Evolutionary conservation across 805 yeast species (phyloP), one percentile per base, ranked within the genome.

Genomic region (Diddensiella transvaalensis): DNA sequence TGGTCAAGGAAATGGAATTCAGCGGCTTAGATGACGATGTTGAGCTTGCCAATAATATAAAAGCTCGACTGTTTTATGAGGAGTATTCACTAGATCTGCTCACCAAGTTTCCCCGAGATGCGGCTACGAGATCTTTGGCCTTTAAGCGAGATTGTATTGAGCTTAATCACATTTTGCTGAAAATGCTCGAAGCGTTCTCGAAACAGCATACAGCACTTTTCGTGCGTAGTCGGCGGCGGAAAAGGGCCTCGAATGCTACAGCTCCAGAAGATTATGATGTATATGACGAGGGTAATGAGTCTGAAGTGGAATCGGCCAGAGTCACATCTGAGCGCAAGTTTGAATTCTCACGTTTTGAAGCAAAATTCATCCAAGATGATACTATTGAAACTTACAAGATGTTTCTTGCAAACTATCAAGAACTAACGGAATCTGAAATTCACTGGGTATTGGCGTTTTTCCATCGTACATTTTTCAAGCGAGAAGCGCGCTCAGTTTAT

Each of bases 11-110:
- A 3, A 72, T 82, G 64, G 70, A 74, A 13, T 56, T 61, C 4
- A 64, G 72, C 2, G 52, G 65, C 1, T 62, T 63, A 1, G 76
- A 69, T 2, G 83, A 78, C 24, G 72, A 73, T 51, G 73, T 72
- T 17, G 78, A 76, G 33, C 65, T 75, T 26, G 72, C 89, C 0
- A 78, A 76, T 24, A 82, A 80, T 19, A 77, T 85, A 49, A 74
- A 82, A 17, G 69, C 87, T 40, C 76, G 82, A 39, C 68, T 91
- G n/a, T 88, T 91, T 57, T 78, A 83, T 49, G 83, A 80, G 45
- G 82, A 80, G 44, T 74, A 70, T 19, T 77, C 79, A 45, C 65
- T 87, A 22, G 79, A 76, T 40, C 60, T 79, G 32, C 60, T 91
- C 3, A 71, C 79, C 2, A 67, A 66, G 15, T 63, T 88, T 26